A percentile compares a stretch with the other conserved stretches of the same genome.
phyloP scores from a whole-genome alignment of 23 red algal genomes.

The Pyropia haitanensis region DNA sequence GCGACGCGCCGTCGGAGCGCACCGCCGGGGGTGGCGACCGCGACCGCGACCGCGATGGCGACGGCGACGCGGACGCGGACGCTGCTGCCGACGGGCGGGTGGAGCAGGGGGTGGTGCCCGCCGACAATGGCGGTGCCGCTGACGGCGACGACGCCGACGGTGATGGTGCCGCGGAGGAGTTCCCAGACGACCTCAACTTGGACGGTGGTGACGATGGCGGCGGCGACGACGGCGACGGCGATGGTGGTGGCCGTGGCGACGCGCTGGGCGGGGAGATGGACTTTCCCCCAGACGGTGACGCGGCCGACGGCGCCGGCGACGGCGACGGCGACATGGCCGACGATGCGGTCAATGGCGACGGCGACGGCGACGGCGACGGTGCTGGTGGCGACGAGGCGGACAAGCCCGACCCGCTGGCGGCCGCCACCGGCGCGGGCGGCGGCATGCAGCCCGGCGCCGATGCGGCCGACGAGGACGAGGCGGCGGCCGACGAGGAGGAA shows the following conservation, averaged over 20 bases:
- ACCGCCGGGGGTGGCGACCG: not conserved
- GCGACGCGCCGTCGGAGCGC: not conserved
- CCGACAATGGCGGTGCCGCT: not conserved
- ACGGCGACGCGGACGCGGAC: not conserved
- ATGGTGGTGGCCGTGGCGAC: not conserved
- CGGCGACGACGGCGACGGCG: not conserved
- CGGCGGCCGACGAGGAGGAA: no score
- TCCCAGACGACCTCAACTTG: constrained; percentile 7
- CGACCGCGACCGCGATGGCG: not conserved
- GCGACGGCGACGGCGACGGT: constrained; percentile 32
- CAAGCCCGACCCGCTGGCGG: not conserved
- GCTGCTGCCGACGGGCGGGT: not conserved
- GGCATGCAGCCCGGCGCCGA: not conserved
- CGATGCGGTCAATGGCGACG: constrained; percentile 12
- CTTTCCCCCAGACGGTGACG: not conserved
- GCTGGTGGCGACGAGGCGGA: constrained; percentile 6
- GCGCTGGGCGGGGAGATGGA: constrained; percentile 2
- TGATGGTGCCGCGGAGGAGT: not conserved
- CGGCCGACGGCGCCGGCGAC: constrained; percentile 11
- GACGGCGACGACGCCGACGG: not conserved
- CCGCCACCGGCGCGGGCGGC: not conserved
- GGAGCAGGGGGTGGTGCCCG: not conserved
- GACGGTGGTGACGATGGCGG: constrained; percentile 6
- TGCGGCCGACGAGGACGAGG: no score
- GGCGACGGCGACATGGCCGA: constrained; percentile 2